Evolutionary conservation across 768 basidiomycete genomes (phyloP), one percentile per base, ranked within the genome.

Genomic region (Pisolithus sp.): DNA sequence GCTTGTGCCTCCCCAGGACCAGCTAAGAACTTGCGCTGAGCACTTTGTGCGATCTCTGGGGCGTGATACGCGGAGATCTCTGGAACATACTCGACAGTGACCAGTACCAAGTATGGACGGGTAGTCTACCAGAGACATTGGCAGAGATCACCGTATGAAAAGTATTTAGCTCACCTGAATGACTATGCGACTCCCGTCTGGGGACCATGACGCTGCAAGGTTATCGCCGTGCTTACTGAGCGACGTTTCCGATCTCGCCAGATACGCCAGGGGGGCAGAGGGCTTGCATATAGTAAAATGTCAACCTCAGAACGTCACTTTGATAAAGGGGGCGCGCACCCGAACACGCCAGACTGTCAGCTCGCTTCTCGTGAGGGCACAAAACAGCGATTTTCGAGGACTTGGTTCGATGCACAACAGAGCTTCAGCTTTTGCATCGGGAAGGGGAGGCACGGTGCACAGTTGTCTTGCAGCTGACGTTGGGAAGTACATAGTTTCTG

Each of bases 221-320:
- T 93, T 95, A 60, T 83, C 79, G n/a, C 93, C 93, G 64, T 94
- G 93, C 53, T 89, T 85, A 50, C 77, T 67, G 37, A 95, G 72
- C 17, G 91, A 94, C 2, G 81, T 79, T 7, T 82, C 73, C 34
- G 90, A 89, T 49, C 93, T 81, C 30, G 84, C 76, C 17, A 95
- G 74, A 57, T 84, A 78, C 20, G 89, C 85, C 54, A 90, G 66
- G 6, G 85, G 76, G 28, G 81, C 79, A 37, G 83, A 81, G 1
- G 89, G 89, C 89, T 91, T 39, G 26, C 34, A 37, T 50, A 52
- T 18, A 51, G 43, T 53, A 49, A 34, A 26, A 7, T 40, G 30
- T 61, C 38, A 46, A 37, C 28, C 38, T 41, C 30, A 50, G 43
- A 10, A 20, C 10, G 4, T 7, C 34, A 12, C 13, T 23, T n/a